Percentiles rank a stretch among this genome's conserved stretches.
phyloP scores from a whole-genome alignment of 768 basidiomycete species.

The Roridomyces roridus region DNA sequence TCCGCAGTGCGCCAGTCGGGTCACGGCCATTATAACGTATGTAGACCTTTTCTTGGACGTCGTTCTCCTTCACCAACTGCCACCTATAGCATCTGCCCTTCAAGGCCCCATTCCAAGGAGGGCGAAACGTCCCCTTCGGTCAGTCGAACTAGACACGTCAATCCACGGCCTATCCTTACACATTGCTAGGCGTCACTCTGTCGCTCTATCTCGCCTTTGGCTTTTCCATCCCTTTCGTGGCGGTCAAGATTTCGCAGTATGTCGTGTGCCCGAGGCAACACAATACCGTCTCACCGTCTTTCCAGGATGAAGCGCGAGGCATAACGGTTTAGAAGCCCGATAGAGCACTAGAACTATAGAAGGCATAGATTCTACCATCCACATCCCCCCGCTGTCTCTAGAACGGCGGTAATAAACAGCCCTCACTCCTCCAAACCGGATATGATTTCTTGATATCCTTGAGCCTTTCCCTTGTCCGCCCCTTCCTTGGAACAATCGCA shows the following conservation, averaged over 20 bases:
- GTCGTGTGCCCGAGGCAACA: conserved; percentile 33
- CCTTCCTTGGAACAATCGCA: conserved; percentile 69
- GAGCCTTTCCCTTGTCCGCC: conserved; percentile 43
- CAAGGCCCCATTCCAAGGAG: conserved; percentile 54
- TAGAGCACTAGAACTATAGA: conserved; percentile 22
- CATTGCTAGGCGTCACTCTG: conserved; percentile 48
- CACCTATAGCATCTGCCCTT: conserved; percentile 63
- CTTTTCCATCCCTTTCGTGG: conserved; percentile 72
- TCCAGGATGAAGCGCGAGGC: conserved; percentile 15
- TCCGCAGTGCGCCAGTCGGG: conserved; percentile 50
- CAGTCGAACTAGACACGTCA: background rate
- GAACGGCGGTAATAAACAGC: conserved; percentile 12
- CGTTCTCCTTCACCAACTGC: conserved; percentile 12
- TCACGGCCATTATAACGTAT: conserved; percentile 65
- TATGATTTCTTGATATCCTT: conserved; percentile 35
- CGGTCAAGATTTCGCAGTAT: conserved; percentile 68
- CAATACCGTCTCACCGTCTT: background rate
- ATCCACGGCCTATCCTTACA: conserved; percentile 27
- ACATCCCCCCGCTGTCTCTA: background rate
- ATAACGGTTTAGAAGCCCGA: background rate
- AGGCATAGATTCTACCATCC: conserved; percentile 18
- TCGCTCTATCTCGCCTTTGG: conserved; percentile 55
- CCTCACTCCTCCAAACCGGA: conserved; percentile 32
- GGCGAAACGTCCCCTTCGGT: conserved; percentile 24
- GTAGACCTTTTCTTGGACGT: conserved; percentile 19